These are phyloP conservation scores for Letharia lupina DNA, from an alignment of 495 filamentous ascomycete species.

Conservation along the genomic window DNA sequence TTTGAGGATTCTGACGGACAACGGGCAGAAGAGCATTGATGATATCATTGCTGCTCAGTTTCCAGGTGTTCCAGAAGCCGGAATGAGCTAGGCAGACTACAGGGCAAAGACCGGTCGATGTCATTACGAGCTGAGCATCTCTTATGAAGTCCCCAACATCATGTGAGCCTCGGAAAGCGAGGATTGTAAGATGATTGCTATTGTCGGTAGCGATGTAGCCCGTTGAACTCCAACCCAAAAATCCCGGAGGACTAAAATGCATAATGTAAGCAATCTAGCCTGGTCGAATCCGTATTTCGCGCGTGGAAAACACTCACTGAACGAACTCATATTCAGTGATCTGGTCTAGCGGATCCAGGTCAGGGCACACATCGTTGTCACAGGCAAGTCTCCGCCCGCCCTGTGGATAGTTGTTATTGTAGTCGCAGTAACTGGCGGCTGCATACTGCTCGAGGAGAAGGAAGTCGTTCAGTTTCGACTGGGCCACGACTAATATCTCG, in stretches of 20 bases:
- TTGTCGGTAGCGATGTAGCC: slow-evolving; percentile 5
- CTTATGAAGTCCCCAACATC: slow-evolving; percentile 1
- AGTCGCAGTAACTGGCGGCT: slow-evolving; percentile 4
- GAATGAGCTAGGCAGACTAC: slow-evolving; percentile 3
- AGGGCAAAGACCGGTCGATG: neutral
- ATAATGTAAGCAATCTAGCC: neutral
- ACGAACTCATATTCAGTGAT: neutral
- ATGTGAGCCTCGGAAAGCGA: neutral
- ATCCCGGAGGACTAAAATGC: neutral
- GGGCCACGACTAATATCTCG: neutral
- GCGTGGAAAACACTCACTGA: neutral
- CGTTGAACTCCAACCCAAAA: neutral
- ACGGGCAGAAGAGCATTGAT: neutral
- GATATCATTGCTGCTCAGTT: neutral
- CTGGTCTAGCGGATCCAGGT: neutral
- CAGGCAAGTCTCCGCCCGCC: neutral
- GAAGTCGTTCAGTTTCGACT: neutral
- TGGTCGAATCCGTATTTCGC: too few relatives aligned
- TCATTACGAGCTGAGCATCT: slow-evolving; percentile 3
- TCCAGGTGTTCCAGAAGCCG: slow-evolving; percentile 2
- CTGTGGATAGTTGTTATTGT: neutral
- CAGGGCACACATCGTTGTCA: slow-evolving; percentile 1
- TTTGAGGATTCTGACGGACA: neutral
- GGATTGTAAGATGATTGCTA: neutral
- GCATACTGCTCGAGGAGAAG: neutral